phyloP scores from a whole-genome alignment of 192 early-diverging fungal genomes.

The Rhizophagus sp. region DNA sequence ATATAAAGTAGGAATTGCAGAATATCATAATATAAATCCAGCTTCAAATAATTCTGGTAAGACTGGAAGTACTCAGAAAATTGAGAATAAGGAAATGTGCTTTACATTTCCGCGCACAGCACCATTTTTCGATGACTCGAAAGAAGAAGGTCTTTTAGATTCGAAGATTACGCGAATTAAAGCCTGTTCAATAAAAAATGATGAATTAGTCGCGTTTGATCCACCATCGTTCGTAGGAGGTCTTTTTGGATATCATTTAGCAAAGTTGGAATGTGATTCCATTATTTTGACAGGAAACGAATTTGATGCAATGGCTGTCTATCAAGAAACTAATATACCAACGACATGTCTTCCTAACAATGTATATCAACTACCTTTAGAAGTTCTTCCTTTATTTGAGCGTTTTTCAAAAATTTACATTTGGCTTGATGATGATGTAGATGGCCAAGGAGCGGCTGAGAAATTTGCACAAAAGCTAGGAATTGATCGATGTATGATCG shows the following conservation, averaged over 20 bases:
- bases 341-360: constrained; percentile 56
- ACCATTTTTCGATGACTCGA: constrained; percentile 16
- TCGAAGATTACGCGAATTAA: constrained; percentile 52
- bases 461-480: constrained; percentile 65
- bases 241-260: constrained; percentile 66
- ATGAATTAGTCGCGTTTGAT: constrained; percentile 52
- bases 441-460: constrained; percentile 58
- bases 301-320: constrained; percentile 67
- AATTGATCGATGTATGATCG: constrained; percentile 60
- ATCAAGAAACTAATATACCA: constrained; percentile 64
- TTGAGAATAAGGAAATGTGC: constrained; percentile 21
- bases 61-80: too few relatives aligned
- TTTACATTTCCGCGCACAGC: constrained; percentile 46
- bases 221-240: constrained; percentile 55
- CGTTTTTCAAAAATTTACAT: constrained; percentile 65
- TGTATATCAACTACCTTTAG: constrained; percentile 59
- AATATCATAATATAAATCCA: constrained; percentile 38
- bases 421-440: constrained; percentile 70
- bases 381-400: constrained; percentile 60
- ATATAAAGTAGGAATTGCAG: constrained; percentile 52
- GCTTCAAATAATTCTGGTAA: constrained; percentile 29
- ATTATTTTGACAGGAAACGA: constrained; percentile 63
- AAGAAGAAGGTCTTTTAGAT: constrained; percentile 24
- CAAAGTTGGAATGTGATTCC: constrained; percentile 38
- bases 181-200: constrained; percentile 42